Evolutionary conservation across 1,139 yeast species (phyloP).

Genomic region (Spathaspora sp.): DNA sequence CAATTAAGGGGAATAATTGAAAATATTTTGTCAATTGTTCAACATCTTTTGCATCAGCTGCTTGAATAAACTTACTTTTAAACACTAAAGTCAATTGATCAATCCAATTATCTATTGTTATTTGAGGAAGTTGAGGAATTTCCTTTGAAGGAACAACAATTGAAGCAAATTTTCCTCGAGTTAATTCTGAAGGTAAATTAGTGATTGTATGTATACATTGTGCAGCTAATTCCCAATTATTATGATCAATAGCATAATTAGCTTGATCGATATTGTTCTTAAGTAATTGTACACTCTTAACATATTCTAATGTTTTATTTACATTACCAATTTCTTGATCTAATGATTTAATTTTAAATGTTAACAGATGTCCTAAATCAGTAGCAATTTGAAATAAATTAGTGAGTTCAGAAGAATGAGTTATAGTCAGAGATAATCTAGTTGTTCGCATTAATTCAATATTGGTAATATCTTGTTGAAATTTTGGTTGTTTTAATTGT

Average conservation of each 20-base stretch:
- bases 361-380: slow-evolving; percentile 62
- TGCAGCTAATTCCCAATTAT: slow-evolving; percentile 76
- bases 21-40: slow-evolving; percentile 73
- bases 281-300: slow-evolving; percentile 61
- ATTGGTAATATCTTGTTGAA: slow-evolving; percentile 36
- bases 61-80: slow-evolving; percentile 61
- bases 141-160: slow-evolving; percentile 88
- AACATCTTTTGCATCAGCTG: slow-evolving; percentile 67
- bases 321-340: slow-evolving; percentile 75
- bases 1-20: slow-evolving; percentile 84
- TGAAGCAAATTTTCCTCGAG: slow-evolving; percentile 70
- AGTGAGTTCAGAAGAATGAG: slow-evolving; percentile 47
- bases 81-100: slow-evolving; percentile 58
- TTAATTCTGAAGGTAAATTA: slow-evolving; percentile 53
- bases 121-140: slow-evolving; percentile 77
- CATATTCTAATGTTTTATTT: slow-evolving; percentile 62
- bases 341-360: slow-evolving; percentile 65
- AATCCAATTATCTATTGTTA: slow-evolving; percentile 58
- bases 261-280: slow-evolving; percentile 68
- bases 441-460: slow-evolving; percentile 42
- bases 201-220: slow-evolving; percentile 54
- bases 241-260: slow-evolving; percentile 61
- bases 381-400: slow-evolving; percentile 59
- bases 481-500: slow-evolving; percentile 26
- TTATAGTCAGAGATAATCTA: slow-evolving; percentile 36